Conservation (phyloP, 1,284 basidiomycete genomes). For the Anthracocystis panici-leucophaei region DNA sequence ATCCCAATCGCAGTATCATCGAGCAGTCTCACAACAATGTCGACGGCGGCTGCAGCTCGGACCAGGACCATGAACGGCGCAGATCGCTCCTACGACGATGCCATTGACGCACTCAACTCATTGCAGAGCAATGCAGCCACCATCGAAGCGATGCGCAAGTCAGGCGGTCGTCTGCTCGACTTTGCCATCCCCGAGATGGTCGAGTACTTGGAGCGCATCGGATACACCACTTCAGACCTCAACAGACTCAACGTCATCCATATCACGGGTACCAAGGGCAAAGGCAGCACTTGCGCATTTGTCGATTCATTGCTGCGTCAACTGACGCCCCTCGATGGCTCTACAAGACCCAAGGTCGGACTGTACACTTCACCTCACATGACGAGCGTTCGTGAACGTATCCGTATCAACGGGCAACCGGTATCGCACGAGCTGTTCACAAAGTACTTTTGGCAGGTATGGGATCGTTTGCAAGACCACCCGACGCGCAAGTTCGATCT, state of each 20-base stretch:
- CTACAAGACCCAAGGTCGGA: slow-evolving; percentile 72
- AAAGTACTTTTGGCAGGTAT: slow-evolving; percentile 94
- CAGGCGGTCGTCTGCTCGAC: slow-evolving; percentile 78
- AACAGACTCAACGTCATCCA: slow-evolving; percentile 93
- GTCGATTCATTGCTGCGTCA: slow-evolving; percentile 66
- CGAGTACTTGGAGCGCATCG: slow-evolving; percentile 88
- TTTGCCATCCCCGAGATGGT: slow-evolving; percentile 88
- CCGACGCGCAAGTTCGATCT: slow-evolving; percentile 45
- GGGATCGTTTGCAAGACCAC: slow-evolving; percentile 86
- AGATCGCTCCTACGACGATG: slow-evolving; percentile 74
- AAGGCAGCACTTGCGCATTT: slow-evolving; percentile 97
- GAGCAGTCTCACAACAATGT: slow-evolving; percentile 15
- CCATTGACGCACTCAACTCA: slow-evolving; percentile 87
- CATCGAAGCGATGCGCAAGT: slow-evolving; percentile 84
- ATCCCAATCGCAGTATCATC: neutral
- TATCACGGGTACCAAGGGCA: slow-evolving; percentile 98
- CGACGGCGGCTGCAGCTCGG: neutral
- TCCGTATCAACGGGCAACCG: slow-evolving; percentile 90
- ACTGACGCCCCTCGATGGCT: slow-evolving; percentile 41
- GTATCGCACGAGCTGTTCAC: slow-evolving; percentile 89
- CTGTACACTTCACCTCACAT: slow-evolving; percentile 98
- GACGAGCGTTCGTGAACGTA: slow-evolving; percentile 93
- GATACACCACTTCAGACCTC: slow-evolving; percentile 82
- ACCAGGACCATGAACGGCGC: neutral
- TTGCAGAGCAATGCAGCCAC: slow-evolving; percentile 94